Base-by-base conservation (phyloP, 1,139 yeast genomes). In the Diutina rugosa region DNA sequence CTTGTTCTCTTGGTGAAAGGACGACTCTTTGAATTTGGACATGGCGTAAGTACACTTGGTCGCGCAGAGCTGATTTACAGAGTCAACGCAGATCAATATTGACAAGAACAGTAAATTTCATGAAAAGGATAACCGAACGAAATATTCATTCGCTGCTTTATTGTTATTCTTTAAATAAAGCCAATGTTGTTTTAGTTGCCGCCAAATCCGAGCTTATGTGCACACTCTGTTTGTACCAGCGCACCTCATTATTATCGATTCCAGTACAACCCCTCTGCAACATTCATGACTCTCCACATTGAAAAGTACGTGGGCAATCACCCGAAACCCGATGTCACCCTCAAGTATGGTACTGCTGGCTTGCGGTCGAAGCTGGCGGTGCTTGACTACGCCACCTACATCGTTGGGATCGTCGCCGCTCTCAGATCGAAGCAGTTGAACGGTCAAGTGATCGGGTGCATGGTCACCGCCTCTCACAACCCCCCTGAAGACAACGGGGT, bases 401-500 rank as follows among this genome's bases (percentile, higher is more conserved):
- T 95, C 14, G 90, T 87, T 26, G 97, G 97, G 0, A 73, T 90
- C 18, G 68, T 91, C 51, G 97, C 99, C 0, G 74, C 85, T 4
- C 73, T 93, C 61, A 78, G 99, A 66, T 90, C 98, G 29, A 80
- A 86, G 61, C 79, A 74, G 61, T 72, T 87, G 55, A 71, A 73
- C 1, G 90, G 95, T 2, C 74, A 85, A 65, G 81, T 88, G 26
- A 80, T 91, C 54, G 96, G 95, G 26, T 86, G 90, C 10, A 93
- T 95, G 98, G 84, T 95, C 64, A 95, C 99, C 2, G 99, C 99
- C 0, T 89, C 97, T 1, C 99, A 93, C 69, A 93, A 93, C 64
- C 98, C 98, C 0, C 96, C 98, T 0, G 77, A 76, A 56, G 99
- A 93, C 66, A 93, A 93, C 63, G 99, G 99, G n/a, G 96, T 93